Evolutionary conservation across 2,329 filamentous ascomycete species (phyloP), one percentile per base, ranked within the genome.

Genomic region (Diaporthe aspalathi): DNA sequence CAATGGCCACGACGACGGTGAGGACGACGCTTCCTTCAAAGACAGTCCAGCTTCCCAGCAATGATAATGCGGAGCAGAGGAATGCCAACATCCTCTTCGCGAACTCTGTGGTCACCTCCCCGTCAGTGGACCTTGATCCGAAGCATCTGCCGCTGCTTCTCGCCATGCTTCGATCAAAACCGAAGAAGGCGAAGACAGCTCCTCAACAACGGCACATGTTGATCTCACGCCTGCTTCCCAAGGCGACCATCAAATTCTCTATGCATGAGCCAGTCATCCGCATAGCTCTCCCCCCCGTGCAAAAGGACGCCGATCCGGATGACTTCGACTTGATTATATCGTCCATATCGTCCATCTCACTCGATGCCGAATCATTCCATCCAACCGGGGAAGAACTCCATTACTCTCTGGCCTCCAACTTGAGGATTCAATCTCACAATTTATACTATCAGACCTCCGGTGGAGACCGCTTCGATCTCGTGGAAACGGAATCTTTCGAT

Each of bases 81-180:
- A 99, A 99, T 77, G 93, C 94, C 62, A 99, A 99, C 79, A 96
- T 99, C 49, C 85, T 99, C 20, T 98, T 98, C 79, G 95, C 95
- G 50, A 99, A 99, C 80, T 90, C 97, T 7, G 95, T 99, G 57
- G 91, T 98, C 72, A 99, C 96, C 0, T 99, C 96, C 6, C 96
- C 96, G 0, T 98, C 96, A 0, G 86, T 98, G 65, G 96, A 99
- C 80, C 86, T 99, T 43, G 94, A 97, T 79, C 95, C 96, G 3
- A 93, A 94, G 74, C 95, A 98, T 83, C 85, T 99, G 20, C 95
- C 96, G 2, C 87, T 98, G 11, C 85, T 98, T 27, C 84, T 97
- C 60, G 92, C 93, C 24, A 86, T 98, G 74, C 83, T 94, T 53
- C 91, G 91, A 75, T 86, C 86, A 9, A 88, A 85, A 70, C 82